Base-by-base conservation (phyloP, 495 filamentous ascomycete genomes). In the Astrothelium subdiscretum region DNA sequence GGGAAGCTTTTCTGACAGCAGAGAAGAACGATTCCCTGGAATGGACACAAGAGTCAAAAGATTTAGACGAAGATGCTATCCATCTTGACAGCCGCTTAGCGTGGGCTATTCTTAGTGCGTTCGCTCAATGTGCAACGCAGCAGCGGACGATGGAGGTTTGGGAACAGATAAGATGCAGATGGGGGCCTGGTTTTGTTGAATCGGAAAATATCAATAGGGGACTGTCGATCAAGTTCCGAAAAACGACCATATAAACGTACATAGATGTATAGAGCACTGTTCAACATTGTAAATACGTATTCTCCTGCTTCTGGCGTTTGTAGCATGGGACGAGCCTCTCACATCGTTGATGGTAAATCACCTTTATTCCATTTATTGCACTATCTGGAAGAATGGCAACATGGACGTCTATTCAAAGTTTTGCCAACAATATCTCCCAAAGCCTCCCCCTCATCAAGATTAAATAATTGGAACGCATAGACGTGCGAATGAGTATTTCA, bases 1-100 rank as follows among this genome's bases (percentile, higher is more conserved):
- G 76, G 76, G 64, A 43, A 8, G 63, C 69, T 3, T 76, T 79
- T 32, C 54, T 65, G 2, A 6, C 5, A 27, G 35, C n/a, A 0
- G 22, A 44, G 27, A 35, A 61, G 18, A 2, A 61, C 2, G 32
- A 61, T 44, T 44, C 27, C 2, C 18, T 5, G 12, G 13, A 24
- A 29, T n/a, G 6, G n/a, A 15, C 5, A n/a, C 13, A 42, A 15
- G 57, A 57, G 5, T 31, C 12, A 20, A 32, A 57, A 8, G 22
- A 57, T 10, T 32, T 62, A 1, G 59, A 66, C 20, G 62, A 61
- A 29, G 59, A 64, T 13, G 42, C 62, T 51, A 59, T 59, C 15
- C 59, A 57, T 22, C 66, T 66, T 29, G 43, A 44, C 15, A 31
- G 13, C 24, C 27, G 12, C 15, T n/a, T 66, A 11, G 61, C 61